These are phyloP conservation scores for Chrysochromulina parva DNA, from an alignment of 78 protist genomes.

Conservation along the genomic window DNA sequence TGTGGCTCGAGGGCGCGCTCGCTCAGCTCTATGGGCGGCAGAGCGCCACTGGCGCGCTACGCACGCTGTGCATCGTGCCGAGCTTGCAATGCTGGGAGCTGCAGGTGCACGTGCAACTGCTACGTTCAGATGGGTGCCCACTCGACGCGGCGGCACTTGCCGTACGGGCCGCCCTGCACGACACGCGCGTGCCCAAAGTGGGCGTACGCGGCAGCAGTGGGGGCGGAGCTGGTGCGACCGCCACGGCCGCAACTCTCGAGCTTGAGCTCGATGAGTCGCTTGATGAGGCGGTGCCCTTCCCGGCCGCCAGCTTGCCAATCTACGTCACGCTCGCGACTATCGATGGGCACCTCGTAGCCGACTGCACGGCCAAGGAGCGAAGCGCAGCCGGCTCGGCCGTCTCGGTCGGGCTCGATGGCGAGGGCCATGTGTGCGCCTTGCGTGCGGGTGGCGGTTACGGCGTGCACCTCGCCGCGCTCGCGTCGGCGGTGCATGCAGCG, in stretches of 20 bases:
- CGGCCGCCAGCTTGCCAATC: background rate
- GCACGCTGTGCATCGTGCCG: background rate
- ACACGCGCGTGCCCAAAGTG: background rate
- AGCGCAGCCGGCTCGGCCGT: slow-evolving; percentile 1
- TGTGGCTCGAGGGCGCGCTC: background rate
- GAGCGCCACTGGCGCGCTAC: background rate
- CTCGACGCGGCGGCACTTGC: background rate
- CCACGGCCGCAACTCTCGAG: background rate
- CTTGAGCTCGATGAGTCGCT: slow-evolving; percentile 9
- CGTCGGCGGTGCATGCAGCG: no score
- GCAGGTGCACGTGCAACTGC: background rate
- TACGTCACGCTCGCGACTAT: background rate
- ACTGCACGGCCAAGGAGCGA: background rate
- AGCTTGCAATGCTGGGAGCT: slow-evolving; percentile 1
- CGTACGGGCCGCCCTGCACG: background rate
- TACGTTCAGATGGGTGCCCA: background rate
- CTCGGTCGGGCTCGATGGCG: background rate
- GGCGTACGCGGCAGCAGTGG: background rate
- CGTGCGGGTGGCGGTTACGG: background rate
- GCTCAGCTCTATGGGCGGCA: background rate
- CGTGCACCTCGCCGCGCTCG: background rate
- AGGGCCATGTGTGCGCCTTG: background rate
- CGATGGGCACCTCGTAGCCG: background rate
- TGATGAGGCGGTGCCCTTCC: slow-evolving; percentile 9
- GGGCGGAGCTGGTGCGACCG: background rate